Base-by-base conservation (phyloP, 306 rosid genomes). In the Calophaca sinica region DNA sequence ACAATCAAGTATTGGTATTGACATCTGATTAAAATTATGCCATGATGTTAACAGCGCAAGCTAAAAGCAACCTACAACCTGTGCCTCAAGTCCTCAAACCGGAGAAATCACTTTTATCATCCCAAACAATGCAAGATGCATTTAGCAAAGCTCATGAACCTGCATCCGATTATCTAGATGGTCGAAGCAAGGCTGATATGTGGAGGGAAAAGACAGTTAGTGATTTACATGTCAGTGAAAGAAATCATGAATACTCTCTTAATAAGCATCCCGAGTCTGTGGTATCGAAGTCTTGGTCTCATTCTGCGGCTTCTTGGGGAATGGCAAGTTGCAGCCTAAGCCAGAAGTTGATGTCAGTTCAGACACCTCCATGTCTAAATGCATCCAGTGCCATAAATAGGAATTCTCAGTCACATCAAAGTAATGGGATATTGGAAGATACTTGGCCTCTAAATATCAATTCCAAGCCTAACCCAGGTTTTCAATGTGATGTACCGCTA, bases 221-320 rank as follows among this genome's bases (percentile, higher is more conserved):
- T 86, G 88, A 77, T 76, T 77, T 75, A 60, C 90, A 80, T 71
- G 79, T 60, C 15, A 36, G 84, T 4, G 90, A 83, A 77, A 85
- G 80, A 82, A 79, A 79, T 75, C 84, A 78, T 26, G 89, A 86
- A 70, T 68, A 82, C 75, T 73, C 85, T 13, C 70, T 35, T 62
- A 85, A 72, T 46, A 90, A 81, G 87, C 83, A 79, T 44, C 88
- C 84, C 86, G 48, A 75, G 83, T 70, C 80, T 80, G 50, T 75
- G 79, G 71, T 83, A 79, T 66, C 80, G 1, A 91, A 77, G 84
- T 68, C 96, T 49, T 87, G 88, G 96, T 81, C 89, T 77, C 89
- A 83, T 72, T 86, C 94, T 6, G 83, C 85, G 66, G 85, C 92
- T 72, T 87, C 96, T 63, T 89, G 89, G 96, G 94, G 86, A 80